Evolutionary conservation across 2,329 filamentous ascomycete genomes (phyloP), one percentile per base, ranked within the genome.

Genomic region (Xylaria sp.): DNA sequence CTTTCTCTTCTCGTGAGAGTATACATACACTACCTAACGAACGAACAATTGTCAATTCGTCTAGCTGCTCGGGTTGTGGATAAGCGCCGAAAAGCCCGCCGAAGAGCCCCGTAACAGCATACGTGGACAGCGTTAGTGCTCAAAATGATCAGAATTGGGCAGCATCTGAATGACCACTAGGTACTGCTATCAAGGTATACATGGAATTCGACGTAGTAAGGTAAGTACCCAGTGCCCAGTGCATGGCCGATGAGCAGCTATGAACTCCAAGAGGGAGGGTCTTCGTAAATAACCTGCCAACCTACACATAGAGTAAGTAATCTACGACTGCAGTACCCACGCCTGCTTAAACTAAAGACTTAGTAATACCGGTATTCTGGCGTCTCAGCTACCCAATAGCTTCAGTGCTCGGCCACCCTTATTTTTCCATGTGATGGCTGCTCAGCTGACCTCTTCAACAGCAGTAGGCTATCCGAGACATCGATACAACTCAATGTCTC

Each of bases 121-220:
- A 61, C 63, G 57, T 65, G 48, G 48, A 55, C 57, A 50, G n/a
- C 34, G 50, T 44, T 37, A 52, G 50, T 50, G 13, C 20, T 65
- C 31, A 51, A 52, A 44, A 51, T 39, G n/a, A 50, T 39, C 15
- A 44, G 7, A 55, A 41, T 41, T 58, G 44, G 62, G 54, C 62
- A 44, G 52, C 41, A 34, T 25, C 23, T 25, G 23, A 25, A 25
- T 25, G 23, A 25, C 23, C 23, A 25, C 23, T 25, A 25, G 23
- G 23, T 25, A 25, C 23, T 25, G 23, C 23, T 25, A 25, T 25
- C 23, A 25, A 25, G 23, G 23, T 25, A 2, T 2, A 25, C 23
- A 25, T 25, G 23, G 23, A 25, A 25, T 25, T 3, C 23, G 23
- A 25, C 23, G 3, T 25, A 25, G 23, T 25, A 25, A 25, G 23